Evolutionary conservation across 2,329 filamentous ascomycete species (phyloP), one percentile per base, ranked within the genome.

Genomic region (Fusarium avenaceum): DNA sequence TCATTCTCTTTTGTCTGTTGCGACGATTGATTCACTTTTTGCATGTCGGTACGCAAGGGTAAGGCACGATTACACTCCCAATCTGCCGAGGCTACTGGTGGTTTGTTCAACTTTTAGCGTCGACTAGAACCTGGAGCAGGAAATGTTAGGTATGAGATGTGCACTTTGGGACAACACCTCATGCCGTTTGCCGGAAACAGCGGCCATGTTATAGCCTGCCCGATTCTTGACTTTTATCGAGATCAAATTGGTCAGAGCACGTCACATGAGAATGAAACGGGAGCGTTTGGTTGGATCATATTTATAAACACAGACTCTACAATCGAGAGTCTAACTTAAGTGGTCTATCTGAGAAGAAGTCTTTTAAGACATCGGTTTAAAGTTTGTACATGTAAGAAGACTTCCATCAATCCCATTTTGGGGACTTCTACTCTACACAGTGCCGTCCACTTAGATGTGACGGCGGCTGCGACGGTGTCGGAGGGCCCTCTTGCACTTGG

Each of bases 381-480:
- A 59, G 3, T 59, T 58, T 64, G 40, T 64, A 63, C 50, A 64
- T 48, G 3, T 47, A 64, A 52, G 42, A 14, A 38, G 38, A n/a
- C 22, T 24, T 17, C 15, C 4, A 28, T 43, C 48, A 30, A 30
- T 28, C 11, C 43, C n/a, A 7, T 22, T 15, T 14, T 2, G 19
- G 0, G 3, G 10, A 17, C 28, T 51, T 33, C 20, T n/a, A 9
- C 14, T 20, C 7, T 6, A 35, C 10, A 2, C 14, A 24, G 24
- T 24, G 1, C 7, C 20, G 3, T 17, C 9, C 13, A 4, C 32
- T 40, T 63, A 57, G 19, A 51, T 13, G 8, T 26, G 45, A n/a
- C 24, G 52, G 15, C 33, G 39, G 42, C 40, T 42, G 14, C 56
- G 56, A n/a, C 51, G 50, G 20, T 53, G 50, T 14, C 24, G 28